phyloP scores from a whole-genome alignment of 2,329 filamentous ascomycete species.

The Talaromyces amestolkiae region DNA sequence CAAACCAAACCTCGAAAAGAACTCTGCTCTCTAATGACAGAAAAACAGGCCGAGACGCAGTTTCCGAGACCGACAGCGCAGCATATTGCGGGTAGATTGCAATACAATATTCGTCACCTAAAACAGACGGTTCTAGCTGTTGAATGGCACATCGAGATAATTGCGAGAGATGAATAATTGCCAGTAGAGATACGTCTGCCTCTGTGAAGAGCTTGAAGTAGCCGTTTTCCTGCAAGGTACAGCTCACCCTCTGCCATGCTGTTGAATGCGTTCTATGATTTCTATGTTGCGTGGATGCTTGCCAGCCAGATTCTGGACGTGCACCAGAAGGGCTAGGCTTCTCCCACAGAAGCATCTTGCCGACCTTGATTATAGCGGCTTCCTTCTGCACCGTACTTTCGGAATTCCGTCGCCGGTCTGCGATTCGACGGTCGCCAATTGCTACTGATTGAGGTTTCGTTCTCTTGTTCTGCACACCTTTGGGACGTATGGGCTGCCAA shows the following conservation, averaged over 20 bases:
- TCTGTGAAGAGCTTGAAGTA: conserved; percentile 89
- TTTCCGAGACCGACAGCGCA: conserved; percentile 67
- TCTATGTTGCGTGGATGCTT: conserved; percentile 52
- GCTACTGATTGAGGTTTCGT: conserved; percentile 48
- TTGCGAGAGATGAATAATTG: conserved; percentile 81
- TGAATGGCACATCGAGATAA: conserved; percentile 88
- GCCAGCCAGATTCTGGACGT: conserved; percentile 35
- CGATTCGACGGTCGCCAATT: conserved; percentile 43
- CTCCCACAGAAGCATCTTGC: conserved; percentile 88
- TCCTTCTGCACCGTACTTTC: conserved; percentile 60
- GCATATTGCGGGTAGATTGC: conserved; percentile 94
- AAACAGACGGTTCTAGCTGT: conserved; percentile 80
- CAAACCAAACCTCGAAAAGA: conserved; percentile 97
- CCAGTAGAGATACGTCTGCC: conserved; percentile 74
- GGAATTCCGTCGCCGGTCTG: conserved; percentile 46
- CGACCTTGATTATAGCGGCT: conserved; percentile 88
- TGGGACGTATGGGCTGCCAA: conserved; percentile 52
- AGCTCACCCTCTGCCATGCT: conserved; percentile 87
- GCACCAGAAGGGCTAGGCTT: conserved; percentile 56
- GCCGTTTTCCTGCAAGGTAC: conserved; percentile 90
- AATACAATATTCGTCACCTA: conserved; percentile 91
- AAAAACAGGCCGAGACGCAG: conserved; percentile 83
- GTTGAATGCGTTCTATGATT: conserved; percentile 57
- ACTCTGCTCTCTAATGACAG: conserved; percentile 81
- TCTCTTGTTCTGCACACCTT: conserved; percentile 51